Percentiles rank a stretch among this genome's conserved stretches.
These are phyloP conservation scores for Kwoniella shandongensis DNA, from an alignment of 768 basidiomycete species.

Conservation along the genomic window DNA sequence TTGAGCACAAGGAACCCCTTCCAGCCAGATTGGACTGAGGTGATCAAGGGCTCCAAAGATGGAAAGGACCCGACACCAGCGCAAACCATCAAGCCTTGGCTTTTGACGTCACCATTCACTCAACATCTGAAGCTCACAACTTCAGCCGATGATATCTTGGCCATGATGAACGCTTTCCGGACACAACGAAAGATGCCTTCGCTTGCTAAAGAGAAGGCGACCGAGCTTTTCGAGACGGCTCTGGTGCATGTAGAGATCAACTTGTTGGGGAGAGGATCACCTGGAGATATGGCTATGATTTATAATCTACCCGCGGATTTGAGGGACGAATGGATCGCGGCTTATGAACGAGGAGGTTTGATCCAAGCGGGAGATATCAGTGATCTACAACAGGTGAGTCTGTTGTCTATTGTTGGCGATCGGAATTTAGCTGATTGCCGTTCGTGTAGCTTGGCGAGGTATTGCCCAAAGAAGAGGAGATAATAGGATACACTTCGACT, in stretches of 20 bases:
- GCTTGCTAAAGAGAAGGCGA: slow-evolving; percentile 55
- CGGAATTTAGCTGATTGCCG: background rate
- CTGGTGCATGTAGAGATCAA: slow-evolving; percentile 67
- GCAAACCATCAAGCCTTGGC: slow-evolving; percentile 60
- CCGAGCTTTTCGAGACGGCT: slow-evolving; percentile 62
- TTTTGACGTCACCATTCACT: slow-evolving; percentile 62
- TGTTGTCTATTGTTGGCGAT: background rate
- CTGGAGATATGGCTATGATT: slow-evolving; percentile 71
- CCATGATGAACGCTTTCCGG: slow-evolving; percentile 63
- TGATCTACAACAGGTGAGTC: slow-evolving; percentile 25
- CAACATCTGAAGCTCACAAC: background rate
- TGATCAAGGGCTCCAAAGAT: slow-evolving; percentile 21
- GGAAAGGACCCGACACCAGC: slow-evolving; percentile 50
- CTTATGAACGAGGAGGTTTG: slow-evolving; percentile 2
- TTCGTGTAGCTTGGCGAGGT: slow-evolving; percentile 41
- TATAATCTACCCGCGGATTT: slow-evolving; percentile 63
- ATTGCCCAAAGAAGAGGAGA: slow-evolving; percentile 55
- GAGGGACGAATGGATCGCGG: slow-evolving; percentile 58
- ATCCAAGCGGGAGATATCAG: slow-evolving; percentile 6
- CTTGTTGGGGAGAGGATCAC: slow-evolving; percentile 68
- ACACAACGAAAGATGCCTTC: slow-evolving; percentile 59
- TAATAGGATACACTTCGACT: slow-evolving; percentile 81
- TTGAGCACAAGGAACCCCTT: slow-evolving; percentile 72
- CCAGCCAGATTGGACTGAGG: slow-evolving; percentile 67
- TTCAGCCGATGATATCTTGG: slow-evolving; percentile 47